These are phyloP conservation scores for Venturia aucupariae DNA, from an alignment of 2,329 filamentous ascomycete species.

Conservation along the genomic window DNA sequence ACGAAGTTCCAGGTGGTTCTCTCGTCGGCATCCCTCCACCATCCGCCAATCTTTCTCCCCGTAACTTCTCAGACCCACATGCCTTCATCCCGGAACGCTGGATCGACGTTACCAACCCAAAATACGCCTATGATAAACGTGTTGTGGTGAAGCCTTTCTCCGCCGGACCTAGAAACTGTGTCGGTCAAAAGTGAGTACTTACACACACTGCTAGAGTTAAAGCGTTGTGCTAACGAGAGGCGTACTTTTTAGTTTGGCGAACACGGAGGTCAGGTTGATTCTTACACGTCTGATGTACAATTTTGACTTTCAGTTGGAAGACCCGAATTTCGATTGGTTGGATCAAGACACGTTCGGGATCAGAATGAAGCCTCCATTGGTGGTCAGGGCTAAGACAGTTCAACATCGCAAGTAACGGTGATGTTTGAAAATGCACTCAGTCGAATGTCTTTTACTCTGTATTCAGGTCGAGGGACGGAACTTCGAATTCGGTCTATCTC, in stretches of 20 bases:
- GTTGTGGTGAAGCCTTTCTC: constrained; percentile 12
- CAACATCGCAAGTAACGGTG: too few species aligned
- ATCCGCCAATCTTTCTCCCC: not conserved
- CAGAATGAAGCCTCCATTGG: not conserved
- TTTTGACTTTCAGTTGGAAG: not conserved
- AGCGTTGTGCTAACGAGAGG: too few species aligned
- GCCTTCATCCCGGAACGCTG: constrained; percentile 13
- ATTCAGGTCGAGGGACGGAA: too few species aligned
- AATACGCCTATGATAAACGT: constrained; percentile 9
- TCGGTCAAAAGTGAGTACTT: constrained; percentile 9
- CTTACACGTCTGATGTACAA: not conserved
- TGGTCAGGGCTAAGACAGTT: not conserved
- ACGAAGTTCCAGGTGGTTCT: not conserved
- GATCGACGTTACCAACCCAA: not conserved
- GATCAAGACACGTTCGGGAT: not conserved
- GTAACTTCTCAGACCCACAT: constrained; percentile 6
- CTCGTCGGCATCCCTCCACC: not conserved
- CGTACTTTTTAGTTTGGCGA: constrained; percentile 8
- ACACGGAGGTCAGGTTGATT: constrained; percentile 13
- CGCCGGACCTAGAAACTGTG: constrained; percentile 13
- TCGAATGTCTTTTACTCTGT: too few species aligned
- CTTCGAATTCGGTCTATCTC: too few species aligned
- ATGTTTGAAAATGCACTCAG: too few species aligned
- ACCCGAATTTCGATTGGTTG: not conserved
- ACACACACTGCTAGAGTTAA: too few species aligned